Base-by-base conservation (phyloP, 1,284 basidiomycete genomes). In the Afroboletus lepidellus region DNA sequence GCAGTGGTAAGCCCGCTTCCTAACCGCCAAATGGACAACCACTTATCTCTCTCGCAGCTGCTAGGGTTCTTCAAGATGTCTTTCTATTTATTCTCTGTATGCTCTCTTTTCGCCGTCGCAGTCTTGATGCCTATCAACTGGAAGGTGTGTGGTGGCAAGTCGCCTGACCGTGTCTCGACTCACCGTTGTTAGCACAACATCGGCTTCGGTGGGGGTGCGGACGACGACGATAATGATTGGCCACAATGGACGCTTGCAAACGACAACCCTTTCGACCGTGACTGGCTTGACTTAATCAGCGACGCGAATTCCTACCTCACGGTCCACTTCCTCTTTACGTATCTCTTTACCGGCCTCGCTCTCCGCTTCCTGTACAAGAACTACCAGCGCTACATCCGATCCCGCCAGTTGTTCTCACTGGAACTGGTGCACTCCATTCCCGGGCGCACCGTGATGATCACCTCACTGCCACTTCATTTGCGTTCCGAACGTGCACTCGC, bases 11-110 rank as follows among this genome's bases (percentile, higher is more conserved):
- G 78, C 71, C 50, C 69, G 32, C 46, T 64, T 58, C 25, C 16
- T n/a, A 15, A 33, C 29, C 30, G 15, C 9, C 24, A 18, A 23
- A 15, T 48, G 6, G 3, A 5, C 21, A 24, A 3, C 8, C 20
- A 5, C 41, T 62, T 29, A 51, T 9, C 42, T 30, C n/a, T 36
- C 42, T 34, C 42, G 34, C 57, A 95, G 92, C 79, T 98, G 5
- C 81, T 99, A 33, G 92, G 87, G 60, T 99, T 99, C 74, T 90
- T 94, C 79, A 94, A 95, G 69, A 98, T 91, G 81, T 85, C 88
- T 0, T 98, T 98, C 70, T 85, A 89, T 64, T 79, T 98, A 27
- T 98, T 98, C 70, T 85, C 87, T 0, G 71, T 85, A n/a, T 89
- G 92, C 66, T 92, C 92, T 1, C 66, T 93, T 41, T 84, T 92